Percentiles rank a stretch among this genome's conserved stretches.
phyloP scores from a whole-genome alignment of 345 rosid species.

The Lagerstroemia speciosa region DNA sequence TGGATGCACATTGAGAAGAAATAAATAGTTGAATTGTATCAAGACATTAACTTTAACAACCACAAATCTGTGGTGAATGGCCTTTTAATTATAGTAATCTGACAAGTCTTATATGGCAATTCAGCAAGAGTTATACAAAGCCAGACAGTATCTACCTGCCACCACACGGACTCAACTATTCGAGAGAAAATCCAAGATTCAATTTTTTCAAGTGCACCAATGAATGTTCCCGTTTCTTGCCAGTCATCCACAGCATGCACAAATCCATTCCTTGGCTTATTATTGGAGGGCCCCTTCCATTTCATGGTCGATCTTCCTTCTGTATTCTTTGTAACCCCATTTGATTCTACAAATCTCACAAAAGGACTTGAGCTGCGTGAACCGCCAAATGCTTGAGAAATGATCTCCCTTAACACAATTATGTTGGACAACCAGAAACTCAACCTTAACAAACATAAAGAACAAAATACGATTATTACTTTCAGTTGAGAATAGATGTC shows the following conservation, averaged over 20 bases:
- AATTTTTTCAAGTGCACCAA: conserved; percentile 61
- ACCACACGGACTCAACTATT: conserved; percentile 89
- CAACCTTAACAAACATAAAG: conserved; percentile 43
- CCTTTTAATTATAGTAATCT: background rate
- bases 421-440: conserved; percentile 91
- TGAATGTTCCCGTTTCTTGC: conserved; percentile 88
- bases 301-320: conserved; percentile 31
- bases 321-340: conserved; percentile 34
- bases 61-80: background rate
- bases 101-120: background rate
- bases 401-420: conserved; percentile 68
- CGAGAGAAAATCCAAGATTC: conserved; percentile 93
- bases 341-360: conserved; percentile 35
- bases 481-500: background rate
- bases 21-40: background rate
- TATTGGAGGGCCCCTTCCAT: conserved; percentile 34
- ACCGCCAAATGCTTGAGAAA: conserved; percentile 68
- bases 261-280: conserved; percentile 32
- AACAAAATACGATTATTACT: conserved; percentile 6
- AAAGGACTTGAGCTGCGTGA: conserved; percentile 30
- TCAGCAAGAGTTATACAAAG: background rate
- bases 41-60: background rate
- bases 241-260: conserved; percentile 56
- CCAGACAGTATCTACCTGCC: conserved; percentile 63
- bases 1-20: background rate